Percentiles rank a stretch among this genome's conserved stretches.
Conservation (phyloP, 176 grass and related monocot species). For the Luzula sylvatica region DNA sequence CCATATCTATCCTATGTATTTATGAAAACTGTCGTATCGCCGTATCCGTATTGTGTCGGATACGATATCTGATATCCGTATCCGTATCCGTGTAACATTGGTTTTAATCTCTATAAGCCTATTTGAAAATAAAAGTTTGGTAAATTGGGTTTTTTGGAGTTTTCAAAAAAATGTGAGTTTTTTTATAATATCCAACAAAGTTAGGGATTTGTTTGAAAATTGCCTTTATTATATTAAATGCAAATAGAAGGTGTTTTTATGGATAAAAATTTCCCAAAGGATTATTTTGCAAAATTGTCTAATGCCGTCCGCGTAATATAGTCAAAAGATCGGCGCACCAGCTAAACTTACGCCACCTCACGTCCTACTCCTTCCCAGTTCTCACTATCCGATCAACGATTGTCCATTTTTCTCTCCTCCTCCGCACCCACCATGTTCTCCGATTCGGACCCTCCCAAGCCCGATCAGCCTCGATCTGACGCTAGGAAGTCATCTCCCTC, state of each 20-base stretch:
- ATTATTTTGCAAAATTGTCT: not conserved
- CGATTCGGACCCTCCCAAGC: conserved; percentile 20
- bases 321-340: conserved; percentile 1
- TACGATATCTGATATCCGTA: no score
- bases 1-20: no score
- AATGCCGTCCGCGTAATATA: not conserved
- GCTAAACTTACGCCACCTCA: conserved; percentile 1
- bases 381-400: not conserved
- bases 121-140: no score
- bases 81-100: no score
- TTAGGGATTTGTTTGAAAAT: no score
- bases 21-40: no score
- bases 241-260: not conserved
- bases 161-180: no score
- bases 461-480: conserved; percentile 21
- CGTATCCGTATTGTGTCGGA: no score
- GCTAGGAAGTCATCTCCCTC: conserved; percentile 12
- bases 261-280: not conserved
- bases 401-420: not conserved
- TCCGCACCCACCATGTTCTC: conserved; percentile 7
- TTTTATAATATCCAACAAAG: no score
- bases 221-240: no score
- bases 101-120: no score
- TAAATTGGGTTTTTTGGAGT: no score
- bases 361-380: not conserved